Evolutionary conservation across 495 filamentous ascomycete species (phyloP).

Genomic region (Penicillium coprophilum): DNA sequence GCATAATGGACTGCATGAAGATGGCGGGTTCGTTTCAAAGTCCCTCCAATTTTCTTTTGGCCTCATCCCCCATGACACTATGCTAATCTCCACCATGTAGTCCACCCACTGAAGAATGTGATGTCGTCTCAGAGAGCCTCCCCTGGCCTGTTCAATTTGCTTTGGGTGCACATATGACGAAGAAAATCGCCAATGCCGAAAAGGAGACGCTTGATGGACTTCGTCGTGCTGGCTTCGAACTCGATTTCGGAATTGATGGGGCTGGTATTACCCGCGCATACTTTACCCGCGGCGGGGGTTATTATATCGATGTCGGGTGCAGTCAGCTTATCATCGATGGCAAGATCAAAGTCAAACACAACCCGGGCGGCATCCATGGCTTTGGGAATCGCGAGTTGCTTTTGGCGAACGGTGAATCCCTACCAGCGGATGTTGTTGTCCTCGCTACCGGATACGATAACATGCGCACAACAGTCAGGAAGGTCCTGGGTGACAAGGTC

Average conservation of each 20-base stretch:
- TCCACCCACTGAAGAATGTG: conserved; percentile 59
- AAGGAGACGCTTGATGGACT: conserved; percentile 59
- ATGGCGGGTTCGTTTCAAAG: conserved; percentile 44
- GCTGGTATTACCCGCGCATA: conserved; percentile 69
- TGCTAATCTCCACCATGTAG: conserved; percentile 16
- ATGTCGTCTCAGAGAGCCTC: conserved; percentile 55
- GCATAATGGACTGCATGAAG: conserved; percentile 59
- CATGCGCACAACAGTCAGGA: conserved; percentile 63
- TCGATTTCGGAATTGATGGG: conserved; percentile 64
- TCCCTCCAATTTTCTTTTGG: neutral
- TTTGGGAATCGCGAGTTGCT: conserved; percentile 55
- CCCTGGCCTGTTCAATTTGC: conserved; percentile 61
- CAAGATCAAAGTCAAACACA: conserved; percentile 72
- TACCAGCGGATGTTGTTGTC: conserved; percentile 75
- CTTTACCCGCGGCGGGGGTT: conserved; percentile 68
- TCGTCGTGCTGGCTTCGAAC: conserved; percentile 62
- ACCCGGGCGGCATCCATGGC: conserved; percentile 55
- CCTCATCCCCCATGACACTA: neutral
- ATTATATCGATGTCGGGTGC: conserved; percentile 75
- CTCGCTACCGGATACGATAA: conserved; percentile 82
- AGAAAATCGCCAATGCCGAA: conserved; percentile 50
- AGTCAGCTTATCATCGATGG: conserved; percentile 73
- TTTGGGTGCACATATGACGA: conserved; percentile 51
- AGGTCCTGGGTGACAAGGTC: conserved; percentile 67
- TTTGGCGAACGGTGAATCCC: conserved; percentile 61